Evolutionary conservation across 1,284 basidiomycete genomes (phyloP).

Genomic region (Melampsora americana): DNA sequence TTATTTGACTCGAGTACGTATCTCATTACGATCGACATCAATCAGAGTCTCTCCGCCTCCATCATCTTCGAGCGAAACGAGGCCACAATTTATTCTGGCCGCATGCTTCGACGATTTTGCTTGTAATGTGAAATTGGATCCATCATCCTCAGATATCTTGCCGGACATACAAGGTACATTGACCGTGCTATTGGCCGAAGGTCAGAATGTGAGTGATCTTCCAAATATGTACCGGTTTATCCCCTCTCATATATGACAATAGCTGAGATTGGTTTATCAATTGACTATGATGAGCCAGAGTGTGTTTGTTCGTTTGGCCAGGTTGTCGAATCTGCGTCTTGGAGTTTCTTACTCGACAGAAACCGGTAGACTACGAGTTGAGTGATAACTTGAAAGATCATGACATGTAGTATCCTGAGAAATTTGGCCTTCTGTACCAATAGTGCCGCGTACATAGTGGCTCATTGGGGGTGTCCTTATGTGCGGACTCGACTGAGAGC

Average conservation of each 20-base stretch:
- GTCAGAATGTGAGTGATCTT: not conserved
- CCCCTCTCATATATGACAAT: not conserved
- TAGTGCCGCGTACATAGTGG: slow-evolving; percentile 18
- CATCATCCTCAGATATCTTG: slow-evolving; percentile 12
- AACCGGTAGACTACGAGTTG: slow-evolving; percentile 13
- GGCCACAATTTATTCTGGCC: not conserved
- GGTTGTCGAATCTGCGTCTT: not conserved
- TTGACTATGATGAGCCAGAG: not conserved
- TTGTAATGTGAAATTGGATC: slow-evolving; percentile 15
- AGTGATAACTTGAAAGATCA: not conserved
- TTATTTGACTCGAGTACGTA: slow-evolving; percentile 6
- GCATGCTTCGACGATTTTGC: slow-evolving; percentile 4
- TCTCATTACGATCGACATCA: not conserved
- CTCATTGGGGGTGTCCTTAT: slow-evolving; percentile 52
- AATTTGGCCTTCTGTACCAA: not conserved
- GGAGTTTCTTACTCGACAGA: not conserved
- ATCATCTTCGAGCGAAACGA: not conserved
- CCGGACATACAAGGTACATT: slow-evolving; percentile 12
- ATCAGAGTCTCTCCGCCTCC: not conserved
- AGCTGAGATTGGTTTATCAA: slow-evolving; percentile 49
- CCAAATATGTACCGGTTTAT: not conserved
- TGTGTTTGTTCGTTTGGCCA: not conserved
- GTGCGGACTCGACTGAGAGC: slow-evolving; percentile 56
- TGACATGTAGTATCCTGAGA: not conserved
- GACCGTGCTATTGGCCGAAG: slow-evolving; percentile 21